phyloP scores from a whole-genome alignment of 164 flowering plant species.

The Piper longum region DNA sequence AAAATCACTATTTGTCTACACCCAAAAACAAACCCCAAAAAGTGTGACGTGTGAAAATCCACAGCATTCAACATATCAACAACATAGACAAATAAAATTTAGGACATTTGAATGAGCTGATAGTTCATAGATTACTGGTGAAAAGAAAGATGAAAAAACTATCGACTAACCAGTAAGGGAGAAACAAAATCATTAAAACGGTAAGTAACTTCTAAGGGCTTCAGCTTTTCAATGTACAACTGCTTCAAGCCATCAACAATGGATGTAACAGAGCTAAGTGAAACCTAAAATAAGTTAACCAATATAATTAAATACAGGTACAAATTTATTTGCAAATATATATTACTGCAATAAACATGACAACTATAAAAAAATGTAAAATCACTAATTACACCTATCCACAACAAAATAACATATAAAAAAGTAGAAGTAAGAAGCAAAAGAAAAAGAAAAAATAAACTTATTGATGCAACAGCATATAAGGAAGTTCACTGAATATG shows the following conservation, averaged over 20 bases:
- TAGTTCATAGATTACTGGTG: too few species aligned
- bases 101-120: too few species aligned
- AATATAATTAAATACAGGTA: too few species aligned
- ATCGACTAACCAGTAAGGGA: conserved; percentile 61
- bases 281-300: conserved; percentile 14
- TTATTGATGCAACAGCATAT: too few species aligned
- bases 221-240: conserved; percentile 73
- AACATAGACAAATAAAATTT: too few species aligned
- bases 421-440: neutral
- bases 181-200: conserved; percentile 88
- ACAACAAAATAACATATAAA: neutral
- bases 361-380: too few species aligned
- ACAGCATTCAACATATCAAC: neutral
- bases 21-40: neutral
- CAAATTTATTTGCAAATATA: too few species aligned
- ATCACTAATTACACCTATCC: neutral
- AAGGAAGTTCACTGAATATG: too few species aligned
- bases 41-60: neutral
- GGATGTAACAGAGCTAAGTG: conserved; percentile 71
- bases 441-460: neutral
- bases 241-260: conserved; percentile 86
- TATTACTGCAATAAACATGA: too few species aligned
- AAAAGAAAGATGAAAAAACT: neutral
- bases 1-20: conserved; percentile 89
- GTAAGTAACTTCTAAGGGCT: conserved; percentile 80